A percentile compares a stretch with the other conserved stretches of the same genome.
phyloP scores from a whole-genome alignment of 331 rosid species.

The Rhamnella rubrinervis region DNA sequence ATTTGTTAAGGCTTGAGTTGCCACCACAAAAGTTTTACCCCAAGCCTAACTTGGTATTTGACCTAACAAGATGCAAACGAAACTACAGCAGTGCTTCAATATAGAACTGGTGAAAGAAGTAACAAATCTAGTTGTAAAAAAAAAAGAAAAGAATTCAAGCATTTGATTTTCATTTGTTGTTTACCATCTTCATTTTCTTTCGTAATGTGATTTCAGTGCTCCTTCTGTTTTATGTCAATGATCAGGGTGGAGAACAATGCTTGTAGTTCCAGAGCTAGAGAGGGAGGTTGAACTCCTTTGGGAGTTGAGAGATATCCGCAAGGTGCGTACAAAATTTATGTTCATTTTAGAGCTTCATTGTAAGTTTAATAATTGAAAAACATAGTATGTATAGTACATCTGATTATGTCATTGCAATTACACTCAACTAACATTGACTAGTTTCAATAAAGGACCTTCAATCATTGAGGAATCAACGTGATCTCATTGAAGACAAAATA shows the following conservation, averaged over 20 bases:
- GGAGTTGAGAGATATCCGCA: conserved; percentile 75
- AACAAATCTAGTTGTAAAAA: background rate
- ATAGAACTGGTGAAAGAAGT: background rate
- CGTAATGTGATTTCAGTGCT: background rate
- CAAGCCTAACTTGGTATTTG: no score
- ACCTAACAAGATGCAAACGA: background rate
- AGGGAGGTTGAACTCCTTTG: conserved; percentile 87
- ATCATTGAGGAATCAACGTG: conserved; percentile 74
- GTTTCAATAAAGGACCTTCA: conserved; percentile 63
- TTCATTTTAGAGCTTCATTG: background rate
- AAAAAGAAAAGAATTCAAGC: conserved; percentile 13
- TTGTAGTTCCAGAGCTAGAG: conserved; percentile 95
- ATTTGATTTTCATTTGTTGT: conserved; percentile 4
- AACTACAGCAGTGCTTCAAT: background rate
- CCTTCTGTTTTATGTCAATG: conserved; percentile 20
- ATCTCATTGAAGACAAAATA: conserved; percentile 77
- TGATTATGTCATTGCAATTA: background rate
- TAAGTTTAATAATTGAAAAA: background rate
- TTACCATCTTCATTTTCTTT: background rate
- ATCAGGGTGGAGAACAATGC: conserved; percentile 99
- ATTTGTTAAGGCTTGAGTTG: background rate
- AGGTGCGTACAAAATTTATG: conserved; percentile 44
- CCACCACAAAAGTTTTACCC: no score
- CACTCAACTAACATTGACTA: background rate
- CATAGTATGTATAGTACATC: background rate